Base-by-base conservation (phyloP, 176 grass and related monocot genomes). In the Oryza meyeriana region DNA sequence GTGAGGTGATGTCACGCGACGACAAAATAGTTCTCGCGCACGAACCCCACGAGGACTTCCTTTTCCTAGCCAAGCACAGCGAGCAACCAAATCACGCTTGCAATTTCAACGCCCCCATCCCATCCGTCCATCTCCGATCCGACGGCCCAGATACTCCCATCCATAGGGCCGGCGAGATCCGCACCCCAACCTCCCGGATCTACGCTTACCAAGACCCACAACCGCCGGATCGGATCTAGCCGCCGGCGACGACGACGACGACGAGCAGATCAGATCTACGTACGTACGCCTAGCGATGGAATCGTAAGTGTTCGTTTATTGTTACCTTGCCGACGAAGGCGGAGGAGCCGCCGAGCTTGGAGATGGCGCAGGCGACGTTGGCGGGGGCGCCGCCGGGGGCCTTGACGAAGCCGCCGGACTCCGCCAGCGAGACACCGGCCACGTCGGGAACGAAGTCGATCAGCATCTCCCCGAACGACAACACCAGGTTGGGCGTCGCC, bases 261-360 rank as follows among this genome's bases (percentile, higher is more conserved):
- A 18, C 3, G 45, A 3, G 0, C 12, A 6, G 22, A 3, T 26
- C 8, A 5, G 13, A 20, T 33, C 12, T 26, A 34, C 31, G 25
- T 10, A 47, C 16, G 5, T 33, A 4, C 14, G 1, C 14, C 38
- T 8, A 40, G 38, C 11, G 41, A 44, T 13, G 50, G 50, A 57
- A n/a, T 13, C 9, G 22, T 6, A 4, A 16, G 38, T 10, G 38
- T 10, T 8, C 10, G 38, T 14, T 20, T 52, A 2, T 6, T 52
- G 29, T 87, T 48, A 97, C 94, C 92, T 97, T 97, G 48, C 94
- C 94, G 71, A 97, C n/a, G 80, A 97, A 97, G 44, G 92, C 91
- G 44, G 94, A 82, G 18, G 84, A 44, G 1, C 94, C 94, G 18
- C 92, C 92, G 63, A 97, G 92, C 92, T 92, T 97, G 30, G 92